These are phyloP conservation scores for Mycena sp. DNA, from an alignment of 1,284 basidiomycete genomes.

Conservation along the genomic window DNA sequence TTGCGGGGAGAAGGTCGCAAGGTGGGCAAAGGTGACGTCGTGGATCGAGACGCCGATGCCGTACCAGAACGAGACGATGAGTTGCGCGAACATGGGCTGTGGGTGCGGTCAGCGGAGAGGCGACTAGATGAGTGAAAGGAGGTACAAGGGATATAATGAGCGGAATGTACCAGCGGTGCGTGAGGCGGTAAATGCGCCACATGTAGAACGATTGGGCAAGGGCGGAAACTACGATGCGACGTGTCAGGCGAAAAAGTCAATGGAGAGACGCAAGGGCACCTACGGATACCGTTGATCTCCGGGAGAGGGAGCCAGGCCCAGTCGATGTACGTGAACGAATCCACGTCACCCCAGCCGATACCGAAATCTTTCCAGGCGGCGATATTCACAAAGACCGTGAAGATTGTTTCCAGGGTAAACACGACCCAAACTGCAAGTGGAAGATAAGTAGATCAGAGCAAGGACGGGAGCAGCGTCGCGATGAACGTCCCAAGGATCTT, in stretches of 20 bases:
- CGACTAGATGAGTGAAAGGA: not conserved
- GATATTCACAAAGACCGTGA: constrained; percentile 18
- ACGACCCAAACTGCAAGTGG: not conserved
- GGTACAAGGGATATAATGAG: constrained; percentile 3
- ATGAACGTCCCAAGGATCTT: not conserved
- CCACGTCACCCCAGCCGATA: constrained; percentile 21
- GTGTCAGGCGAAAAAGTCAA: not conserved
- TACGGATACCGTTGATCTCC: constrained; percentile 13
- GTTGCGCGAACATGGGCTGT: constrained; percentile 3
- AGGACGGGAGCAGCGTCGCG: not conserved
- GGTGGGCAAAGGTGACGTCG: constrained; percentile 1
- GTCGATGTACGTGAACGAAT: constrained; percentile 11
- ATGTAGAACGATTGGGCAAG: constrained; percentile 26
- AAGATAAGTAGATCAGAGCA: not conserved
- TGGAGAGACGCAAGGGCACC: not conserved
- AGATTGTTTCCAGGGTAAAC: constrained; percentile 24
- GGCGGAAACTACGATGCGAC: constrained; percentile 10
- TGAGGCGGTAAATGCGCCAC: constrained; percentile 20
- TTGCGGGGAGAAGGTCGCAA: not conserved
- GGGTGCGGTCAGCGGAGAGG: not conserved
- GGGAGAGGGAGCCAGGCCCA: constrained; percentile 21
- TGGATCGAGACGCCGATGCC: constrained; percentile 2
- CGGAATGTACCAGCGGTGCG: not conserved
- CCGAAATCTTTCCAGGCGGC: constrained; percentile 26
- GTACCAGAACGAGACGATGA: constrained; percentile 6